phyloP scores from a whole-genome alignment of 257 asterid species.

The Solanum pimpinellifolium region DNA sequence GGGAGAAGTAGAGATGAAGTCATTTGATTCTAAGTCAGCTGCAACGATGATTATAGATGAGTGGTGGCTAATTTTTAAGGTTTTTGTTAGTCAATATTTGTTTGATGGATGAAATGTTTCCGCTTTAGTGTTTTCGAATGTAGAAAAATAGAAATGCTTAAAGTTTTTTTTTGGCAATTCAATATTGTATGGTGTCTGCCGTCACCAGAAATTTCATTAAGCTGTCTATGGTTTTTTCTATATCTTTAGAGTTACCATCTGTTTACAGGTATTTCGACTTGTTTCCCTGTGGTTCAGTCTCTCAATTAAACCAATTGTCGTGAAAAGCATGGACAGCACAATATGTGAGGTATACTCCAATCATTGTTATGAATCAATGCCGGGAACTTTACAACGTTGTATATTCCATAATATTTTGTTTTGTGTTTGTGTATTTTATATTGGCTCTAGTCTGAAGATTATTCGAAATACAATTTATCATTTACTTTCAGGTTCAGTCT shows the following conservation, averaged over 20 bases:
- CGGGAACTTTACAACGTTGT: background rate
- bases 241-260: background rate
- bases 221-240: background rate
- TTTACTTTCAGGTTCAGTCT: slow-evolving; percentile 66
- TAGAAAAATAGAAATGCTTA: background rate
- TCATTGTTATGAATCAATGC: background rate
- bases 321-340: slow-evolving; percentile 67
- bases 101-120: background rate
- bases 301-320: slow-evolving; percentile 51
- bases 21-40: background rate
- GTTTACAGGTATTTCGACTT: slow-evolving; percentile 82
- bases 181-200: background rate
- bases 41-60: background rate
- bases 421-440: background rate
- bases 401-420: background rate
- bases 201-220: background rate
- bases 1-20: background rate
- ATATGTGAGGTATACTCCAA: slow-evolving; percentile 52
- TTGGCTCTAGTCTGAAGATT: background rate
- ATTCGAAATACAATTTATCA: background rate
- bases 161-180: background rate
- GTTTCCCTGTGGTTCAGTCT: slow-evolving; percentile 95
- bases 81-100: background rate
- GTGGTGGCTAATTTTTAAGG: background rate
- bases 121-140: background rate